These are phyloP conservation scores for Cerrena zonata DNA, from an alignment of 1,284 basidiomycete genomes.

Conservation along the genomic window DNA sequence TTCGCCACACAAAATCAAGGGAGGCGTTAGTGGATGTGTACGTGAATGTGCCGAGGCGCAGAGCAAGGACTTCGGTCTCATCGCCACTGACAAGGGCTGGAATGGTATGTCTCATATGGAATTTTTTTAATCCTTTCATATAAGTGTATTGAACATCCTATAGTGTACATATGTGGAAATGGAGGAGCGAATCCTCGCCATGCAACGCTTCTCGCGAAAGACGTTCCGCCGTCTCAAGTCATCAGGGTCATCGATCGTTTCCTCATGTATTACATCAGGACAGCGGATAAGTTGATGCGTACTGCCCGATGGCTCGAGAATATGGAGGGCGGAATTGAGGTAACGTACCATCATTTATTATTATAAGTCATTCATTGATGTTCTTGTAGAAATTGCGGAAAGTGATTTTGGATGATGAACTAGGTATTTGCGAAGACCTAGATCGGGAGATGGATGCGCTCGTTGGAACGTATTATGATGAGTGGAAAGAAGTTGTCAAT, in stretches of 20 bases:
- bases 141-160: conserved; percentile 7
- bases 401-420: conserved; percentile 69
- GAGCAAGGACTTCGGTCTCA: conserved; percentile 71
- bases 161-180: conserved; percentile 71
- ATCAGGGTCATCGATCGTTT: conserved; percentile 66
- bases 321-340: conserved; percentile 66
- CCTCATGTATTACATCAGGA: conserved; percentile 68
- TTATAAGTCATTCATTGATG: neutral
- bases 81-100: conserved; percentile 76
- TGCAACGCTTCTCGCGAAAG: conserved; percentile 45
- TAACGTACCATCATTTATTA: no score
- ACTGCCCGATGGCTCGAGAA: conserved; percentile 75
- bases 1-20: conserved; percentile 74
- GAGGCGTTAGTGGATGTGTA: conserved; percentile 73
- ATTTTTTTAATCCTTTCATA: neutral
- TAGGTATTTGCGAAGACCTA: conserved; percentile 70
- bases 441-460: conserved; percentile 68
- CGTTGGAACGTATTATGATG: conserved; percentile 63
- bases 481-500: conserved; percentile 66
- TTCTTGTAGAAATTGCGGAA: conserved; percentile 46
- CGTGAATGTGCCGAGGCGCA: conserved; percentile 77
- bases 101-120: conserved; percentile 38
- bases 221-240: conserved; percentile 60
- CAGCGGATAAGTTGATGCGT: conserved; percentile 63
- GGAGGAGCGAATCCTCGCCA: conserved; percentile 60